Evolutionary conservation across 106 monocot species (phyloP).

Genomic region (Dactylorhiza incarnata): DNA sequence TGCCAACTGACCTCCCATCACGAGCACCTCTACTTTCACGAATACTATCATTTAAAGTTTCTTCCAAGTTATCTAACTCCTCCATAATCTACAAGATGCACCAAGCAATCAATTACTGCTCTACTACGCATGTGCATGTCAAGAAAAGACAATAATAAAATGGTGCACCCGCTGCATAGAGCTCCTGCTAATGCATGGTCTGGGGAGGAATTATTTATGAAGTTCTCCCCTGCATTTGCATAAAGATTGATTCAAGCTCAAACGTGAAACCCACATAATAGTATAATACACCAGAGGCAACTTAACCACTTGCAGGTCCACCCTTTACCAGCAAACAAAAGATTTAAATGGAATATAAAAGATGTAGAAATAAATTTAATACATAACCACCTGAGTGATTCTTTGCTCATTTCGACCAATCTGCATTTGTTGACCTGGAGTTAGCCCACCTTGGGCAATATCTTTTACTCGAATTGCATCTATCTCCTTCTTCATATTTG

Average conservation of each 20-base stretch:
- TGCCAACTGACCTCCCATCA: slow-evolving; percentile 24
- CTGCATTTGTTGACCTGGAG: slow-evolving; percentile 98
- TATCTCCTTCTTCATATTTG: slow-evolving; percentile 97
- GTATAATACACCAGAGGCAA: no score
- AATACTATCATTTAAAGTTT: slow-evolving; percentile 98
- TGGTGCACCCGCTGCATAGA: no score
- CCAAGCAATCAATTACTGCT: background rate
- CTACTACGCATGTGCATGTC: background rate
- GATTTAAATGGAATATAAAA: background rate
- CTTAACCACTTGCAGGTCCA: no score
- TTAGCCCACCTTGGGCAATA: slow-evolving; percentile 95
- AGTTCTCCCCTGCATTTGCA: no score
- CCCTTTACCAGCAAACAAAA: background rate
- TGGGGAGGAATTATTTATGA: background rate
- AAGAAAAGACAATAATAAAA: no score
- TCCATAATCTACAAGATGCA: slow-evolving; percentile 68
- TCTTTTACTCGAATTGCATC: slow-evolving; percentile 94
- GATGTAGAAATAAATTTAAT: background rate
- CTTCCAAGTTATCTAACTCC: slow-evolving; percentile 94
- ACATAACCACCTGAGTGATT: slow-evolving; percentile 61
- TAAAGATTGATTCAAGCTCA: no score
- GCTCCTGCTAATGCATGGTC: background rate
- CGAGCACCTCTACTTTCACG: slow-evolving; percentile 89
- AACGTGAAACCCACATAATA: no score
- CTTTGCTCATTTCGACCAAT: slow-evolving; percentile 99